Evolutionary conservation across 2,329 filamentous ascomycete genomes (phyloP).

Genomic region (Aureobasidium sp.): DNA sequence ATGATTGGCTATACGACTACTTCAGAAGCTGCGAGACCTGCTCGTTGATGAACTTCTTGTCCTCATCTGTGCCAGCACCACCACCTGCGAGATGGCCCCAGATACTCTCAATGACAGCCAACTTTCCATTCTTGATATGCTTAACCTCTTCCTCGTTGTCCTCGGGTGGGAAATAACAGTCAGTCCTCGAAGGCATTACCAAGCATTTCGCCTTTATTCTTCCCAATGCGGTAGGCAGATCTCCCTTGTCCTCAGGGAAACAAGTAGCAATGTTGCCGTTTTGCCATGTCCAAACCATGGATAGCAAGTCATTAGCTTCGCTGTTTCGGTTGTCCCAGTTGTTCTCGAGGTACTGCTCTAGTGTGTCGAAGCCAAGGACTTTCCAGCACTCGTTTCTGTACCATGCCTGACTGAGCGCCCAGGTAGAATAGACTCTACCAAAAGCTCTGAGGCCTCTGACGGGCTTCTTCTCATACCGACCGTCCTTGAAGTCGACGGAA

Average conservation of each 20-base stretch:
- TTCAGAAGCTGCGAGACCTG: constrained; percentile 22
- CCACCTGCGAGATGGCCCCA: constrained; percentile 38
- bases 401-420: constrained; percentile 36
- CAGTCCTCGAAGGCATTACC: constrained; percentile 35
- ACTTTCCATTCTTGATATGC: constrained; percentile 26
- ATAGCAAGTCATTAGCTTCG: constrained; percentile 33
- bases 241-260: constrained; percentile 24
- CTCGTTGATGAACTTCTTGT: constrained; percentile 25
- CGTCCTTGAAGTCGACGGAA: constrained; percentile 35
- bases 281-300: constrained; percentile 37
- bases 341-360: constrained; percentile 28
- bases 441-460: constrained; percentile 32
- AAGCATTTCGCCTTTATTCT: constrained; percentile 32
- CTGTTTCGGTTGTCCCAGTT: constrained; percentile 22
- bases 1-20: neutral
- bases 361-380: constrained; percentile 26
- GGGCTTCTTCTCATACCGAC: constrained; percentile 22
- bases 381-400: constrained; percentile 34
- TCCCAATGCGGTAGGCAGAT: constrained; percentile 29
- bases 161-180: constrained; percentile 36
- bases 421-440: constrained; percentile 33
- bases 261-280: constrained; percentile 33
- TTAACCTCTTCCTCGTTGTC: constrained; percentile 33
- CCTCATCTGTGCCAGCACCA: constrained; percentile 30
- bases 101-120: constrained; percentile 31